Evolutionary conservation across 1,284 basidiomycete genomes (phyloP).

Genomic region (Malassezia sp.): DNA sequence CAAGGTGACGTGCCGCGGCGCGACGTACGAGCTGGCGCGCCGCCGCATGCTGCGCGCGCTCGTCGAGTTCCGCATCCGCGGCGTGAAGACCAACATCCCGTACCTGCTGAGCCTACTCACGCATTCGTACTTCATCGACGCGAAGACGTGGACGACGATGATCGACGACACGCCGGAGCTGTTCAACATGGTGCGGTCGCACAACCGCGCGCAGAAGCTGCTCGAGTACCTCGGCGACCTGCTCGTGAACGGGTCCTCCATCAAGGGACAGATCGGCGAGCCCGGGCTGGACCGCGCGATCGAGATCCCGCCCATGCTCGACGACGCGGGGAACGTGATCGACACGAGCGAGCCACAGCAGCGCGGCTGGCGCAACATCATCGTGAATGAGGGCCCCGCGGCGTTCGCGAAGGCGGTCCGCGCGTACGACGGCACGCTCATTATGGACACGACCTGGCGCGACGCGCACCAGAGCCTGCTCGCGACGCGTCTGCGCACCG

Average conservation of each 20-base stretch:
- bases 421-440: conserved; percentile 74
- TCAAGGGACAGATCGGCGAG: conserved; percentile 85
- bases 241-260: conserved; percentile 92
- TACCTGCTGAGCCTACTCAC: conserved; percentile 97
- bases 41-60: conserved; percentile 97
- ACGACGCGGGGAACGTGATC: conserved; percentile 60
- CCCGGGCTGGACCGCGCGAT: conserved; percentile 88
- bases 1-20: conserved; percentile 89
- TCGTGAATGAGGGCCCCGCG: conserved; percentile 92
- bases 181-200: conserved; percentile 93
- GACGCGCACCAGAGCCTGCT: conserved; percentile 97
- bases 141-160: conserved; percentile 75
- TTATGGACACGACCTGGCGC: conserved; percentile 79
- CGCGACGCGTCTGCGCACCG: conserved; percentile 87
- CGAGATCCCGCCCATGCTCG: conserved; percentile 67
- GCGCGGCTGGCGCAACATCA: conserved; percentile 94
- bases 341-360: conserved; percentile 74
- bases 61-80: conserved; percentile 98
- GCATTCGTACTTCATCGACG: conserved; percentile 90
- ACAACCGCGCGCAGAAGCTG: conserved; percentile 96
- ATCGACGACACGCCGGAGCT: conserved; percentile 98
- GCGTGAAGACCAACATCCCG: conserved; percentile 92
- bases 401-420: conserved; percentile 97
- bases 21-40: conserved; percentile 94
- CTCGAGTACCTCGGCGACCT: conserved; percentile 94